Conservation (phyloP, 1,284 basidiomycete species). For the Tausonia pullulans region DNA sequence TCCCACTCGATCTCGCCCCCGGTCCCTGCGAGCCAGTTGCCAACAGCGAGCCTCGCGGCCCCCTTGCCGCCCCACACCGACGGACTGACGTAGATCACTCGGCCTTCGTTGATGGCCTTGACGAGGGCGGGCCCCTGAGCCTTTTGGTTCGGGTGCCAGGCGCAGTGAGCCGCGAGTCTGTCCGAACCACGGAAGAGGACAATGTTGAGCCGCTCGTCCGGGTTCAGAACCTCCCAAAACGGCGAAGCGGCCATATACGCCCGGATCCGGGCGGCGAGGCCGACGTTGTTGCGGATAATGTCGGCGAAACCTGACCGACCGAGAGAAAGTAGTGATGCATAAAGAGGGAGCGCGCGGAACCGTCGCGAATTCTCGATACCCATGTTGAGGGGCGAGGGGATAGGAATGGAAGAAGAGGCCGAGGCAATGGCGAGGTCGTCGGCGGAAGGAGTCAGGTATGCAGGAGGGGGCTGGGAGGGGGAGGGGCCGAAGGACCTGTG, state of each 20-base stretch:
- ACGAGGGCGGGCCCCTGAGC: conserved; percentile 25
- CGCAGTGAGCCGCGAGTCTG: conserved; percentile 11
- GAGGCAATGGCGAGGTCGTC: conserved; percentile 2
- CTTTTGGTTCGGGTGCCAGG: conserved; percentile 21
- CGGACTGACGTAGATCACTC: conserved; percentile 36
- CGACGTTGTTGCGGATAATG: conserved; percentile 36
- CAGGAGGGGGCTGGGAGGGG: conserved; percentile 30
- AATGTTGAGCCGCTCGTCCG: conserved; percentile 34
- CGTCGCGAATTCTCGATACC: conserved; percentile 41
- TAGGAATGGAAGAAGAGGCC: conserved; percentile 10
- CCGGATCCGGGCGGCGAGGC: conserved; percentile 34
- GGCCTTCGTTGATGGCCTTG: conserved; percentile 33
- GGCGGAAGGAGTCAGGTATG: conserved; percentile 32
- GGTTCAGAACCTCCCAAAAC: conserved; percentile 35
- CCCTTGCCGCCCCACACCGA: conserved; percentile 35
- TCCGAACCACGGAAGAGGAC: conserved; percentile 37
- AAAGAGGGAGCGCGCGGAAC: conserved; percentile 42
- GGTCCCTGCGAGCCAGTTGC: conserved; percentile 38
- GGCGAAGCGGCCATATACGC: conserved; percentile 27
- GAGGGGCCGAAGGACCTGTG: conserved; percentile 37
- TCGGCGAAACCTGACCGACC: conserved; percentile 38
- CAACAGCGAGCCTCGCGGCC: conserved; percentile 39
- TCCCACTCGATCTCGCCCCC: conserved; percentile 24
- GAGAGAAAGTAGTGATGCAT: conserved; percentile 36
- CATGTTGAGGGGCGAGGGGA: conserved; percentile 36